Evolutionary conservation across 2,329 filamentous ascomycete genomes (phyloP), one percentile per base, ranked within the genome.

Genomic region (Penicillium polonicum): DNA sequence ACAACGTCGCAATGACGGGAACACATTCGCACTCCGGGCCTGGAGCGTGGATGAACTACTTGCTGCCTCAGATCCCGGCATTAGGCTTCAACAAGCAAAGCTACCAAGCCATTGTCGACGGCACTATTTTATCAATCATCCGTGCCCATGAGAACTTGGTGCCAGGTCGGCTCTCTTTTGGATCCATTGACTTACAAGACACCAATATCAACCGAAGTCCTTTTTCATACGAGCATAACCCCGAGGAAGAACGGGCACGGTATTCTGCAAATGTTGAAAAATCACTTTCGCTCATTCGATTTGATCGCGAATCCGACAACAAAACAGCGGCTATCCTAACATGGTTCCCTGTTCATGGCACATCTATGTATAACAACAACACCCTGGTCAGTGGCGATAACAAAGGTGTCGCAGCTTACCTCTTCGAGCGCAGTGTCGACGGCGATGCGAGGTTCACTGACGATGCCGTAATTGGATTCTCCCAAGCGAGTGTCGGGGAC

Each of bases 21-120:
- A 97, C 93, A 0, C 93, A 97, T 74, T 94, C 90, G 27, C 93
- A 97, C 76, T 88, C 92, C 25, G 93, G 92, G 0, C 92, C 93
- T 0, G 93, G 90, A 2, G 93, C 89, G 6, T 97, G 92, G 91
- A 81, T 95, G 72, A 97, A 97, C 76, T 97, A 97, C 71, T 82
- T 97, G 10, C 81, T 97, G 6, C 93, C 92, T 8, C 92, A 97
- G 71, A 89, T 97, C 63, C 94, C 93, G 0, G 92, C 87, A 68
- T 83, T 89, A 58, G 93, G 93, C 0, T 97, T 96, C 67, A 84
- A 91, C 74, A 86, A 87, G 68, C 90, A 95, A 73, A 95, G 90
- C 68, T 96, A 96, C 70, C 83, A 88, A 62, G 92, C 93, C 29
- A 91, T 97, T 60, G 91, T 97, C 0, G 87, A 94, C 65, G 93